Percentiles rank a stretch among this genome's conserved stretches.
These are phyloP conservation scores for Alternaria metachromatica DNA, from an alignment of 2,329 filamentous ascomycete genomes.

Conservation along the genomic window DNA sequence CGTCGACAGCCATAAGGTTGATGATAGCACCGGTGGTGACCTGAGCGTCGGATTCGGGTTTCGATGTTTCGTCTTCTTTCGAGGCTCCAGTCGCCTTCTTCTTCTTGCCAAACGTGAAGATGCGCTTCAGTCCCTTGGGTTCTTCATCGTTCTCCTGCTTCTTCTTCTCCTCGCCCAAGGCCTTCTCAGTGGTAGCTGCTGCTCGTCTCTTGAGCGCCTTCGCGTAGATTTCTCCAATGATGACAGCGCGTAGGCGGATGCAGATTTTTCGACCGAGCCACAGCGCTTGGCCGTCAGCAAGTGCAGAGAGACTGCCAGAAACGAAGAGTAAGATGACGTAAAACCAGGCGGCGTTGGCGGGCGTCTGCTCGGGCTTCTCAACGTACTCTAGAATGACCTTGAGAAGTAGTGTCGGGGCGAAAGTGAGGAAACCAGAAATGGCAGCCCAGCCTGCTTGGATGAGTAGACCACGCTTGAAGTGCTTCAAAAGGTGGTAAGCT, in stretches of 20 bases:
- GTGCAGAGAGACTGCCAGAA: slow-evolving; percentile 79
- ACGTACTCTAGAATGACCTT: slow-evolving; percentile 93
- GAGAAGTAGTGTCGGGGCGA: slow-evolving; percentile 87
- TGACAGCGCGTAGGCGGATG: slow-evolving; percentile 89
- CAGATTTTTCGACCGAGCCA: slow-evolving; percentile 96
- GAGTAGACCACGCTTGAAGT: slow-evolving; percentile 79
- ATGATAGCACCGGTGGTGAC: slow-evolving; percentile 98
- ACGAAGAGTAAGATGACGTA: slow-evolving; percentile 90
- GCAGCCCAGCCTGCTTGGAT: slow-evolving; percentile 82
- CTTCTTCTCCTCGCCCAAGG: slow-evolving; percentile 67
- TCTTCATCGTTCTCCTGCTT: slow-evolving; percentile 48
- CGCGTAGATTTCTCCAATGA: slow-evolving; percentile 96
- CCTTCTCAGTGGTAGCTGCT: slow-evolving; percentile 74
- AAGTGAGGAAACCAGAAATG: slow-evolving; percentile 82
- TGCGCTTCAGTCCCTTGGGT: slow-evolving; percentile 52
- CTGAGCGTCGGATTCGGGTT: slow-evolving; percentile 66
- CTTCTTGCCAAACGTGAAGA: slow-evolving; percentile 66
- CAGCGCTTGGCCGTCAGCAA: slow-evolving; percentile 83
- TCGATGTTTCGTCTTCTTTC: slow-evolving; percentile 36
- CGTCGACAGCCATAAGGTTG: slow-evolving; percentile 99
- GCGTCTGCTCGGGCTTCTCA: slow-evolving; percentile 77
- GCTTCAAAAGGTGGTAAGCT: slow-evolving; percentile 79
- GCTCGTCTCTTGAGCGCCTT: slow-evolving; percentile 93
- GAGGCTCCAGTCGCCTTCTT: slow-evolving; percentile 51
- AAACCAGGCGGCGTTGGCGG: slow-evolving; percentile 90